These are phyloP conservation scores for Panicum miliaceum DNA, from an alignment of 176 grass and related monocot genomes.

Conservation along the genomic window DNA sequence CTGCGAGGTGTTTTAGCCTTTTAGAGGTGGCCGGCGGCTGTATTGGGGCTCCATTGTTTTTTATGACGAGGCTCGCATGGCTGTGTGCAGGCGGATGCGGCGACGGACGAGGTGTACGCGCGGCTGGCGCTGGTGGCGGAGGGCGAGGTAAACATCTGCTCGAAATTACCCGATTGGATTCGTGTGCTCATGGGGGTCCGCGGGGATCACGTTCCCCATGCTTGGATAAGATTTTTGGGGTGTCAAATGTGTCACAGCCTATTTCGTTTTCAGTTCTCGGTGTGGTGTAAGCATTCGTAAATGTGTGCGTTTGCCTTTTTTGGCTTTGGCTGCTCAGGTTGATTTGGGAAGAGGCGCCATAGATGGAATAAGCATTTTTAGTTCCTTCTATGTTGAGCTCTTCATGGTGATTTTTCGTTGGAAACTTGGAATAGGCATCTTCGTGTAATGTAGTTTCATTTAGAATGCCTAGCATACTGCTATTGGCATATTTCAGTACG, in stretches of 20 bases:
- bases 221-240: constrained; percentile 1
- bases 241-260: neutral
- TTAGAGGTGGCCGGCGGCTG: neutral
- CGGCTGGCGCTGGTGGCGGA: constrained; percentile 78
- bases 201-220: neutral
- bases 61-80: neutral
- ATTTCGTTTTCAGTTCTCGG: constrained; percentile 3
- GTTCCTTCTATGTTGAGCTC: constrained; percentile 19
- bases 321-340: constrained; percentile 7
- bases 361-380: neutral
- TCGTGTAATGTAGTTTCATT: constrained; percentile 14
- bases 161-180: neutral
- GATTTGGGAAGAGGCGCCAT: neutral
- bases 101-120: constrained; percentile 90
- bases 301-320: constrained; percentile 4
- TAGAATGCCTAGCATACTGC: neutral
- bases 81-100: constrained; percentile 81
- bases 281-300: neutral
- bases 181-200: neutral
- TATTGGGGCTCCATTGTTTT: constrained; percentile 12
- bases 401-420: neutral
- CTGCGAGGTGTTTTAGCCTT: neutral
- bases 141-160: constrained; percentile 63
- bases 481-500: neutral
- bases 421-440: neutral